Conservation (phyloP, 805 yeast genomes). For the Wickerhamiella cacticola region DNA sequence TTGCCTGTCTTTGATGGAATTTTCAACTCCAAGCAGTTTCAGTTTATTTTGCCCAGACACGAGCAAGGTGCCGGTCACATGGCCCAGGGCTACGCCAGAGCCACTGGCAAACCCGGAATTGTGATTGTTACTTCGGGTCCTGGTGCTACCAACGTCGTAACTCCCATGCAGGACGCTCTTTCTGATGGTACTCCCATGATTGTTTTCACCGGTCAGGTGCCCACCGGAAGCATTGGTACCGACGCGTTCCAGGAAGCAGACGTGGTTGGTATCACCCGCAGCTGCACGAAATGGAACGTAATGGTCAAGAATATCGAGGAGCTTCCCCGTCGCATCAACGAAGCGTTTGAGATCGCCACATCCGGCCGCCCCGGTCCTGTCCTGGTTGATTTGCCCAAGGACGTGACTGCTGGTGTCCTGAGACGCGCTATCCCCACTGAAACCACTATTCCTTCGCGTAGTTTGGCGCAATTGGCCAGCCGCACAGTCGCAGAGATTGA, state of each 20-base stretch:
- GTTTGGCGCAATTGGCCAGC: slow-evolving; percentile 58
- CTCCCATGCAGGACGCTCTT: slow-evolving; percentile 97
- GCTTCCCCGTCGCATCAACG: slow-evolving; percentile 88
- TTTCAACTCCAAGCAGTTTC: slow-evolving; percentile 76
- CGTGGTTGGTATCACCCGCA: slow-evolving; percentile 88
- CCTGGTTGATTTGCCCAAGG: slow-evolving; percentile 93
- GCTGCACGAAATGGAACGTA: slow-evolving; percentile 98
- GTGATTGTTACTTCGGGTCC: slow-evolving; percentile 98
- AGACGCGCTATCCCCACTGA: slow-evolving; percentile 82
- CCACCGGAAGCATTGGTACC: slow-evolving; percentile 91
- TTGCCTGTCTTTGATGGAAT: slow-evolving; percentile 96
- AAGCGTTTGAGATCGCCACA: slow-evolving; percentile 94
- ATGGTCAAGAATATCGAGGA: slow-evolving; percentile 95
- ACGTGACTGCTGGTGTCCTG: slow-evolving; percentile 86
- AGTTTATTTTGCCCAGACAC: slow-evolving; percentile 86
- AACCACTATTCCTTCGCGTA: slow-evolving; percentile 48
- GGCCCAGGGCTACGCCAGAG: slow-evolving; percentile 99
- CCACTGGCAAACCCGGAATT: slow-evolving; percentile 92
- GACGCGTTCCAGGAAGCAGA: slow-evolving; percentile 99
- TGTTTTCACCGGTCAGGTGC: slow-evolving; percentile 95
- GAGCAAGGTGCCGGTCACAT: slow-evolving; percentile 99
- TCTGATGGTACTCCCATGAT: slow-evolving; percentile 96
- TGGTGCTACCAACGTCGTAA: slow-evolving; percentile 95
- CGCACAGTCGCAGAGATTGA: slow-evolving; percentile 55
- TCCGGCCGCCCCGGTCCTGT: slow-evolving; percentile 98